A percentile compares a stretch with the other conserved stretches of the same genome.
Conservation (phyloP, 805 yeast species). For the Saccharomycopsis sp. region DNA sequence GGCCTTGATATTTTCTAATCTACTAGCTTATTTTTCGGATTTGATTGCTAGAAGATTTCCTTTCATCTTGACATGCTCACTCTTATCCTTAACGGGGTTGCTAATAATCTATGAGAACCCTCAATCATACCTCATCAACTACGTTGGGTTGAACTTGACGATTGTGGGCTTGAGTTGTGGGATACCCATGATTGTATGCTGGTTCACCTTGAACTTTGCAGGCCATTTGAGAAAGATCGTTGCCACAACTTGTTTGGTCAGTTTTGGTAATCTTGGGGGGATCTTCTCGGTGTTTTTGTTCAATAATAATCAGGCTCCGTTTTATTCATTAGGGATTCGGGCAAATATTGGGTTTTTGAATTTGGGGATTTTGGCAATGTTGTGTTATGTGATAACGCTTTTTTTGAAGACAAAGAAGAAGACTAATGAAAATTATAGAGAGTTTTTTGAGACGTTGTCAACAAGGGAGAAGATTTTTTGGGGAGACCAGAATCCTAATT, state of each 20-base stretch:
- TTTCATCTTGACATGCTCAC: slow-evolving; percentile 24
- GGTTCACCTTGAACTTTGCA: slow-evolving; percentile 42
- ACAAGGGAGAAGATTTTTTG: slow-evolving; percentile 15
- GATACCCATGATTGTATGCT: slow-evolving; percentile 60
- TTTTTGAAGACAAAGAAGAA: not conserved
- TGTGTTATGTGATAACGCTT: not conserved
- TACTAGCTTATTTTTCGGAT: slow-evolving; percentile 28
- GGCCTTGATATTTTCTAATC: slow-evolving; percentile 11
- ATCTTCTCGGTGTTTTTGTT: slow-evolving; percentile 14
- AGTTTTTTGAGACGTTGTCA: not conserved
- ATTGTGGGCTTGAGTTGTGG: slow-evolving; percentile 39
- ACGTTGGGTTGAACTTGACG: slow-evolving; percentile 20
- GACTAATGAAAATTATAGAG: not conserved
- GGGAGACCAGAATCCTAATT: slow-evolving; percentile 13
- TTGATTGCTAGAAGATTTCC: slow-evolving; percentile 33
- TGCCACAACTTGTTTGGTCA: slow-evolving; percentile 50
- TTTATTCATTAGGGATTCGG: slow-evolving; percentile 10
- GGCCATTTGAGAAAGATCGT: slow-evolving; percentile 52
- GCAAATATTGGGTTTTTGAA: slow-evolving; percentile 8
- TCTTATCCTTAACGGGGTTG: not conserved
- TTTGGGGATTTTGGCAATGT: not conserved
- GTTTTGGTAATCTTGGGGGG: slow-evolving; percentile 66
- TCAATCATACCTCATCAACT: slow-evolving; percentile 7
- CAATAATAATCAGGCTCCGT: slow-evolving; percentile 10
- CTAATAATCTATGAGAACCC: slow-evolving; percentile 7